These are phyloP conservation scores for Cladophialophora immunda DNA, from an alignment of 2,329 filamentous ascomycete genomes.

Conservation along the genomic window DNA sequence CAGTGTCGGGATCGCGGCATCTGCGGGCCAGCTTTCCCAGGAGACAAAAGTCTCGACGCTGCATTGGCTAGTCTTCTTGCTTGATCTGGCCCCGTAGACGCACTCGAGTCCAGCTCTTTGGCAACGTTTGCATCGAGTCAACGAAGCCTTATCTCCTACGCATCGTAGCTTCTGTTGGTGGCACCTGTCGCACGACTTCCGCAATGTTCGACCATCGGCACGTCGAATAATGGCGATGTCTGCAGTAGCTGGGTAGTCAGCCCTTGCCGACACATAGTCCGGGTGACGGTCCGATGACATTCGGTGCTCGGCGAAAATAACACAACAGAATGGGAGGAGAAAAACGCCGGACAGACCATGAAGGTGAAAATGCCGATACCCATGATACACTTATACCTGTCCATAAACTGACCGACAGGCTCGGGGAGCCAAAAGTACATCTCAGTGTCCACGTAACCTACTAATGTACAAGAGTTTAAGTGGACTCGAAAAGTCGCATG, in stretches of 20 bases:
- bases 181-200: slow-evolving; percentile 1
- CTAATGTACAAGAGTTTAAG: neutral
- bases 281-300: neutral
- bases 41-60: slow-evolving; percentile 10
- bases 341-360: neutral
- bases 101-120: neutral
- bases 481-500: neutral
- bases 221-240: neutral
- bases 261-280: neutral
- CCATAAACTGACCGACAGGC: neutral
- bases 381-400: neutral
- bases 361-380: neutral
- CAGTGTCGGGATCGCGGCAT: slow-evolving; percentile 10
- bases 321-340: neutral
- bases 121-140: neutral
- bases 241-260: neutral
- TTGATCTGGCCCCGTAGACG: slow-evolving; percentile 11
- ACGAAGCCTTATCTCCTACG: neutral
- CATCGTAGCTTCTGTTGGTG: neutral
- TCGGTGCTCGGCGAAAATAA: neutral
- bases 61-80: slow-evolving; percentile 17
- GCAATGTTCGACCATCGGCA: neutral
- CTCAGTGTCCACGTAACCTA: neutral
- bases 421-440: neutral
- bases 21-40: neutral